Evolutionary conservation across 139 green algal genomes (phyloP), one percentile per base, ranked within the genome.

Genomic region (Picochlorum sp.): DNA sequence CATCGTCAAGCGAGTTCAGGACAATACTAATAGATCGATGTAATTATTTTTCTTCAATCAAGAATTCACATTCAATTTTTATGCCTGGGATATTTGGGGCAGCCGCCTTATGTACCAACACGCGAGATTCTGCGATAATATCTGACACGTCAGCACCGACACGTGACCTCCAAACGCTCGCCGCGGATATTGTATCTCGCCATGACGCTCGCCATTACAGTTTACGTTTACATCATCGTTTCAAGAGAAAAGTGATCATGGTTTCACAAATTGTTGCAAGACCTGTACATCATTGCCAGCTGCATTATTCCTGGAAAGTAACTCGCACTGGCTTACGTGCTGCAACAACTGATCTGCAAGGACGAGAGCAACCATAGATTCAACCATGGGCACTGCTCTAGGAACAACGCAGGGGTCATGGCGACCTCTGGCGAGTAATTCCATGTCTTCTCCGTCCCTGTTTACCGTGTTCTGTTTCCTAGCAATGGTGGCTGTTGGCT

Each of bases 321-420:
- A 77, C 77, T 96, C 81, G 71, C 92, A 97, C 81, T 97, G 90
- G 5, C 77, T 88, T 62, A 81, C 82, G 67, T 97, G 88, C 77
- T 90, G 81, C 77, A 98, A 70, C 66, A 99, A 81, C 69, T 98
- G 92, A 77, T 99, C 94, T 2, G 84, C 92, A 37, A 99, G 83
- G 44, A 96, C 88, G 26, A 98, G 69, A 5, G 94, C 94, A 28
- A 97, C 94, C 92, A 98, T 98, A 49, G 73, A 66, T 78, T 99
- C 94, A n/a, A 98, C 94, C 92, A 99, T 98, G 21, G 92, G 92
- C 16, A 97, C 92, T 4, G 94, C 94, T 21, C 88, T 77, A 3
- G 94, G 94, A 30, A 99, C 92, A 13, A 99, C 94, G 71, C 94
- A 99, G 1, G 94, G 86, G 69, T 99, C 94, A 70, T 98, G 93